Evolutionary conservation across 23 red algal genomes (phyloP).

Genomic region (Cyanidiococcus yangmingshanensis): DNA sequence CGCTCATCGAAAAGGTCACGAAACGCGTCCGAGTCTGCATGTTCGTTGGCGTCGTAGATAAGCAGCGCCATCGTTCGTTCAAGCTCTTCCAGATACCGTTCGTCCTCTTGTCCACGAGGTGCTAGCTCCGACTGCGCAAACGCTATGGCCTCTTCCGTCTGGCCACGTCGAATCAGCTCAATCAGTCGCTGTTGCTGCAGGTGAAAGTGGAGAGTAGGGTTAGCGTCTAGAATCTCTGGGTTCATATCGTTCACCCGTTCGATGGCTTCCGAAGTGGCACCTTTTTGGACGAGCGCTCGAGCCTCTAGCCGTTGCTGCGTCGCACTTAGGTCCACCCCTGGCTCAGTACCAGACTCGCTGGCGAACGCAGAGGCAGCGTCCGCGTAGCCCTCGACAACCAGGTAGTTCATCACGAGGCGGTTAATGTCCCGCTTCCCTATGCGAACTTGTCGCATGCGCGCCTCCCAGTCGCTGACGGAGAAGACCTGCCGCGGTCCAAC

Average conservation of each 20-base stretch:
- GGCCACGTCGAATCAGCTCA: slow-evolving; percentile 78
- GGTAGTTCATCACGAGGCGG: slow-evolving; percentile 93
- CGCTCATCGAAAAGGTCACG: slow-evolving; percentile 48
- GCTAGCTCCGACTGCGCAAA: slow-evolving; percentile 93
- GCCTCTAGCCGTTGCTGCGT: slow-evolving; percentile 73
- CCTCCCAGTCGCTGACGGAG: background rate
- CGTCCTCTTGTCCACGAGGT: slow-evolving; percentile 65
- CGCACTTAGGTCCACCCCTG: slow-evolving; percentile 59
- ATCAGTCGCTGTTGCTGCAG: slow-evolving; percentile 95
- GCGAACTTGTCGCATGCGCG: background rate
- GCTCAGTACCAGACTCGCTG: slow-evolving; percentile 52
- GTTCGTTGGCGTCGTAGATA: slow-evolving; percentile 41
- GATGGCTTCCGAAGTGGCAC: slow-evolving; percentile 62
- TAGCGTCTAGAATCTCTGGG: slow-evolving; percentile 65
- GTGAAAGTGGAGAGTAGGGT: slow-evolving; percentile 83
- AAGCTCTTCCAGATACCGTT: slow-evolving; percentile 70
- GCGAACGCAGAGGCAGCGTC: slow-evolving; percentile 76
- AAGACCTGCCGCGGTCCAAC: background rate
- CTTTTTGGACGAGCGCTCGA: slow-evolving; percentile 69
- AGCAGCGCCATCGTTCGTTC: slow-evolving; percentile 89
- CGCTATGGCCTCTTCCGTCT: slow-evolving; percentile 51
- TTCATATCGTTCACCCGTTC: slow-evolving; percentile 67
- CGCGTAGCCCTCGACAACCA: slow-evolving; percentile 96
- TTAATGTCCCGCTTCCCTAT: background rate
- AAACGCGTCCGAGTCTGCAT: background rate